Evolutionary conservation across 225 moss, liverwort and hornwort species (phyloP), one percentile per base, ranked within the genome.

Genomic region (Pleurozium schreberi): DNA sequence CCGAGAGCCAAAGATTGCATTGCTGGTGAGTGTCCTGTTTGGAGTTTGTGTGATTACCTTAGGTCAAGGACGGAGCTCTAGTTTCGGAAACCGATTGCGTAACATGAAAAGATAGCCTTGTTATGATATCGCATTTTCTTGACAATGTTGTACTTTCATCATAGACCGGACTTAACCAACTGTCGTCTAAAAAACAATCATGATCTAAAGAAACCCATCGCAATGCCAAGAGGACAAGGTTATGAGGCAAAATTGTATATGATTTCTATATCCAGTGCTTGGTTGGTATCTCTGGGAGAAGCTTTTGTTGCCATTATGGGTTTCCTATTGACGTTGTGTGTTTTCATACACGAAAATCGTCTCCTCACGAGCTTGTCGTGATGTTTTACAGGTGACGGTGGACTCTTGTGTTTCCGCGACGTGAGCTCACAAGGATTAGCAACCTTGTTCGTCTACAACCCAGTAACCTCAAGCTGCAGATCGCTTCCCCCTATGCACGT

Each of bases 361-460:
- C 17, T 63, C 36, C 82, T 82, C 11, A 64, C 82, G 49, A 63
- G 23, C 47, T 45, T 25, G 10, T 82, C 82, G 47, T 63, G 45
- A 47, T 64, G 18, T 58, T 61, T 40, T n/a, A 10, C 89, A 94
- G 93, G 92, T 34, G 93, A 94, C 21, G 93, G 93, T 8, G 93
- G 93, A 23, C 77, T 94, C 43, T 80, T 94, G 60, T 94, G 93
- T 57, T 94, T 94, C 34, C 91, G 94, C 11, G 93, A 94, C 8
- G 91, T 94, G 83, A 89, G 59, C 40, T 80, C 80, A 82, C 87
- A 94, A 77, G 94, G 94, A 12, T 59, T 80, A 34, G 94, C 91
- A 14, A 94, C 79, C 40, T 60, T 94, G 75, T 94, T 93, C 66
- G 90, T 93, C 31, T 93, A 90, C 89, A 94, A 94, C 42, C 94